A percentile compares a stretch with the other conserved stretches of the same genome.
phyloP scores from a whole-genome alignment of 352 stramenopile genomes.

The Phytophthora chlamydospora region DNA sequence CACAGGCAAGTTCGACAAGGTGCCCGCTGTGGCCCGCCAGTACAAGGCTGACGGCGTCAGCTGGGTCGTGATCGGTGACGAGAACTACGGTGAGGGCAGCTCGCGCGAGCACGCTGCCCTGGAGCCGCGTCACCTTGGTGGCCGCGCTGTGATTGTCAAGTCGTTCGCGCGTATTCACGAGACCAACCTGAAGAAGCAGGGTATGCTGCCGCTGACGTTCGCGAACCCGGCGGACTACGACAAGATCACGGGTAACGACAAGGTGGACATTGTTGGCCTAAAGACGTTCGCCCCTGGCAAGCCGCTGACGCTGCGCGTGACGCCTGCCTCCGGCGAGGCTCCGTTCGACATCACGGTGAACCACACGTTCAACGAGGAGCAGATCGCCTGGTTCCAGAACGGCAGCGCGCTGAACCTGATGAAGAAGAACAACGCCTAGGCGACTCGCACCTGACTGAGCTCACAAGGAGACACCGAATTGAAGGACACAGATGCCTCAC shows the following conservation, averaged over 20 bases:
- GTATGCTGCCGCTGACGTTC: slow-evolving; percentile 94
- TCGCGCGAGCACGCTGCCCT: slow-evolving; percentile 93
- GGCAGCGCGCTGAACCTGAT: slow-evolving; percentile 95
- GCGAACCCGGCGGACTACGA: slow-evolving; percentile 93
- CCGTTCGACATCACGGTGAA: slow-evolving; percentile 92
- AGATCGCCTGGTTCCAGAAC: slow-evolving; percentile 96
- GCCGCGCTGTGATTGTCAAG: slow-evolving; percentile 92
- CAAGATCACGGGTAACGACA: slow-evolving; percentile 92
- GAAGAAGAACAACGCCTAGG: slow-evolving; percentile 89
- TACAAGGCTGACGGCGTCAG: slow-evolving; percentile 92
- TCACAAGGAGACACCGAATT: slow-evolving; percentile 37
- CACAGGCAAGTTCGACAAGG: slow-evolving; percentile 88
- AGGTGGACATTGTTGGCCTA: slow-evolving; percentile 91
- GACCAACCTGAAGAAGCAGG: slow-evolving; percentile 97
- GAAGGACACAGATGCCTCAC: slow-evolving; percentile 42
- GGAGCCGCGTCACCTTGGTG: slow-evolving; percentile 91
- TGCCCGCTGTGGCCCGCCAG: slow-evolving; percentile 87
- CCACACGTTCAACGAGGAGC: slow-evolving; percentile 95
- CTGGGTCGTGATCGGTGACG: slow-evolving; percentile 94
- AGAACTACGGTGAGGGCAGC: slow-evolving; percentile 95
- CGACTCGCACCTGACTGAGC: slow-evolving; percentile 30
- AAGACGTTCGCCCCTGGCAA: slow-evolving; percentile 87
- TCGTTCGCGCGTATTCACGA: slow-evolving; percentile 96
- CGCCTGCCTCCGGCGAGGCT: slow-evolving; percentile 57
- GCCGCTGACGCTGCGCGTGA: slow-evolving; percentile 85